Evolutionary conservation across 2,329 filamentous ascomycete species (phyloP).

Genomic region (Fusarium citri): DNA sequence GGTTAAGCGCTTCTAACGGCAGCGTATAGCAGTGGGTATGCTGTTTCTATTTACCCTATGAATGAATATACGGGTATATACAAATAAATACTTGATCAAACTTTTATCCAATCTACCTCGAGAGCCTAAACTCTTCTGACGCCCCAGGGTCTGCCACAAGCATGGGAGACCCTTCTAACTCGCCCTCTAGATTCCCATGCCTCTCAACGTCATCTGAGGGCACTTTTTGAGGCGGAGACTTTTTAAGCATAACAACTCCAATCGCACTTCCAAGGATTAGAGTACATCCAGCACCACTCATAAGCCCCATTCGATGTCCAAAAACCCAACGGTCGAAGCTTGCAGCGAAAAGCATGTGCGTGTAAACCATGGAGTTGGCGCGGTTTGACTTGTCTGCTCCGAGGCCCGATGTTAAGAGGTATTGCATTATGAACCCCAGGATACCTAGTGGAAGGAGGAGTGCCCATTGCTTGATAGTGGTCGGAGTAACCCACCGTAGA

Average conservation of each 20-base stretch:
- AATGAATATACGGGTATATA: not conserved
- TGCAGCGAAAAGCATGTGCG: slow-evolving; percentile 67
- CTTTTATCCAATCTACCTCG: slow-evolving; percentile 17
- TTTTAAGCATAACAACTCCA: slow-evolving; percentile 61
- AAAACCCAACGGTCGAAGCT: slow-evolving; percentile 65
- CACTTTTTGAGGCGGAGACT: slow-evolving; percentile 45
- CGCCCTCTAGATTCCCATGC: slow-evolving; percentile 46
- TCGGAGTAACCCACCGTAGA: slow-evolving; percentile 57
- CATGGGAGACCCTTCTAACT: slow-evolving; percentile 56
- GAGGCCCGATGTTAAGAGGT: slow-evolving; percentile 82
- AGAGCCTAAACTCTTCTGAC: slow-evolving; percentile 35
- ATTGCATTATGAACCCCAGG: slow-evolving; percentile 87
- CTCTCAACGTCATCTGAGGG: slow-evolving; percentile 51
- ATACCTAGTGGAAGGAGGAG: slow-evolving; percentile 75
- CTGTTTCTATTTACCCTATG: not conserved
- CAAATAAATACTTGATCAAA: not conserved
- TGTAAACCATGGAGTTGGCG: slow-evolving; percentile 69
- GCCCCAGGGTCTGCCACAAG: slow-evolving; percentile 50
- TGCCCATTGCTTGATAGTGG: slow-evolving; percentile 67
- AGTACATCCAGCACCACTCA: slow-evolving; percentile 63
- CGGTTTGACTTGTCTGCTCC: slow-evolving; percentile 74
- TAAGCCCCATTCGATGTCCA: slow-evolving; percentile 61
- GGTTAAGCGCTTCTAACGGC: not conserved
- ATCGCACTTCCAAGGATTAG: slow-evolving; percentile 66
- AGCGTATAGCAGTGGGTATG: not conserved